These are phyloP conservation scores for Delphinella strobiligena DNA, from an alignment of 2,329 filamentous ascomycete species.

Conservation along the genomic window DNA sequence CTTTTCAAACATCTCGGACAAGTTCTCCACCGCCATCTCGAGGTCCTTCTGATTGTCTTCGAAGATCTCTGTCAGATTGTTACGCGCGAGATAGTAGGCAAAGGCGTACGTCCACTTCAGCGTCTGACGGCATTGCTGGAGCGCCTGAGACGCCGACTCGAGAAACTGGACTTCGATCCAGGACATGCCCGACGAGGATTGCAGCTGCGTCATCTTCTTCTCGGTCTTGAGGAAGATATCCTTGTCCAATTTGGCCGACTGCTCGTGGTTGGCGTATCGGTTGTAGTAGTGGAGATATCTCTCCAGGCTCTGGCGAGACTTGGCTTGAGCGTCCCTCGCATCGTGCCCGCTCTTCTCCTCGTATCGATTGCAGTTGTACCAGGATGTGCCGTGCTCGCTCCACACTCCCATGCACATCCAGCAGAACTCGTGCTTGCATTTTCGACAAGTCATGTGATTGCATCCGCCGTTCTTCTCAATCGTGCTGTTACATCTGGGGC, in stretches of 20 bases:
- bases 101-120: constrained; percentile 99
- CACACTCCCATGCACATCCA: constrained; percentile 99
- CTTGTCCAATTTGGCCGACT: constrained; percentile 91
- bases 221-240: constrained; percentile 94
- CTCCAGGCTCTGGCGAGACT: constrained; percentile 79
- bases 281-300: constrained; percentile 99
- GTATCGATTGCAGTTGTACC: constrained; percentile 98
- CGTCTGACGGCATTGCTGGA: constrained; percentile 95
- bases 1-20: constrained; percentile 99
- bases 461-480: constrained; percentile 98
- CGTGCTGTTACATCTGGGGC: constrained; percentile 87
- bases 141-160: constrained; percentile 79
- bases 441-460: constrained; percentile 96
- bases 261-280: constrained; percentile 96
- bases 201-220: constrained; percentile 96
- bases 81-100: constrained; percentile 90
- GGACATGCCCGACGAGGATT: constrained; percentile 87
- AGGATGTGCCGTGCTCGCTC: constrained; percentile 97
- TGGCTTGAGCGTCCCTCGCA: constrained; percentile 82
- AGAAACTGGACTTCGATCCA: constrained; percentile 99
- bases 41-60: constrained; percentile 98
- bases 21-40: constrained; percentile 89
- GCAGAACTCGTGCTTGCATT: constrained; percentile 94
- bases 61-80: constrained; percentile 94
- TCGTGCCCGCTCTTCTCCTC: constrained; percentile 92